Conservation (phyloP, 2,329 filamentous ascomycete species). For the Colletotrichum destructivum region DNA sequence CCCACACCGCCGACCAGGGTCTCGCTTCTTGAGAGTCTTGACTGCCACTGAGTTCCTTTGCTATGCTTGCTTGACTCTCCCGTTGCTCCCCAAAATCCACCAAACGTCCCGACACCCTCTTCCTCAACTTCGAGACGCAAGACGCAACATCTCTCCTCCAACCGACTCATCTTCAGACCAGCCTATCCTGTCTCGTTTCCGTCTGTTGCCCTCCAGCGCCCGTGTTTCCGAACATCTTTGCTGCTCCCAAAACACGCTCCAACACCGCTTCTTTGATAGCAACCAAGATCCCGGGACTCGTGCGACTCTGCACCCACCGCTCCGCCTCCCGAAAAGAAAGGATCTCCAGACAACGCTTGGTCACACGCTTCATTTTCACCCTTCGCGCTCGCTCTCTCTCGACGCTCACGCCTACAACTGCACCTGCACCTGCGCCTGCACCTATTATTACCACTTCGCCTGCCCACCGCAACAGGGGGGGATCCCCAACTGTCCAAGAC, state of each 20-base stretch:
- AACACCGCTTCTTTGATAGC: slow-evolving; percentile 39
- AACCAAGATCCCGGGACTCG: slow-evolving; percentile 40
- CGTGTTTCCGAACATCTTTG: slow-evolving; percentile 36
- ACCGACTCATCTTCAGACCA: slow-evolving; percentile 39
- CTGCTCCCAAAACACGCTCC: slow-evolving; percentile 41
- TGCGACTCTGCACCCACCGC: slow-evolving; percentile 34
- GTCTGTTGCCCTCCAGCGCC: slow-evolving; percentile 18
- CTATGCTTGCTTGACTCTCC: slow-evolving; percentile 26
- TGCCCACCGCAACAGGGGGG: slow-evolving; percentile 10
- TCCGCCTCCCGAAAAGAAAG: slow-evolving; percentile 19
- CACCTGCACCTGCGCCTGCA: background rate
- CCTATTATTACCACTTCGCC: background rate
- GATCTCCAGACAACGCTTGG: slow-evolving; percentile 12
- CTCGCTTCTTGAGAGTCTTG: slow-evolving; percentile 22
- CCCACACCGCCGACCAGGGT: slow-evolving; percentile 38
- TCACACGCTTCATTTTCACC: slow-evolving; percentile 25
- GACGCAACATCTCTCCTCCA: slow-evolving; percentile 39
- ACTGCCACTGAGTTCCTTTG: slow-evolving; percentile 29
- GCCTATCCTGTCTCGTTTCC: slow-evolving; percentile 38
- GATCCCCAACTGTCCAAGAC: slow-evolving; percentile 21
- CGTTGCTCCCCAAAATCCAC: slow-evolving; percentile 21
- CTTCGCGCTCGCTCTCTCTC: background rate
- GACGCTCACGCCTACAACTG: background rate
- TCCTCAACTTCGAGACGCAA: slow-evolving; percentile 40
- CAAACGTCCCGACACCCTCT: slow-evolving; percentile 39